Percentiles rank a stretch among this genome's conserved stretches.
Evolutionary conservation across 2,329 filamentous ascomycete species (phyloP).

Genomic region (Fusarium pseudograminearum): DNA sequence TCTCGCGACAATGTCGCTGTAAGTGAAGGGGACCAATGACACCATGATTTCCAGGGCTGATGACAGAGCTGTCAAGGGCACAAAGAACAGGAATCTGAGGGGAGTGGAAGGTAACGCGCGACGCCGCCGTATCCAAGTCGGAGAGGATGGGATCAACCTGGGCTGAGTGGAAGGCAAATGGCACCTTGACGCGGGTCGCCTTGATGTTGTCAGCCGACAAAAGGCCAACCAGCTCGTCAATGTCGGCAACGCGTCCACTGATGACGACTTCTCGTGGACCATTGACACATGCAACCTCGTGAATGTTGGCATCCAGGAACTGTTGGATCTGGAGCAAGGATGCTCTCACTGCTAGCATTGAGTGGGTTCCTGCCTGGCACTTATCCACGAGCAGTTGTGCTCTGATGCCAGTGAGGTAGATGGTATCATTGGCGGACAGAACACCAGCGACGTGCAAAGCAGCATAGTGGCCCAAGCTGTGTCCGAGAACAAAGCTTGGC

Average conservation of each 20-base stretch:
- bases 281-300: constrained; percentile 78
- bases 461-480: constrained; percentile 74
- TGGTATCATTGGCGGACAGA: constrained; percentile 69
- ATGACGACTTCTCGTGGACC: constrained; percentile 80
- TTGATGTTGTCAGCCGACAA: constrained; percentile 55
- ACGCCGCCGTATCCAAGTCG: constrained; percentile 65
- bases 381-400: constrained; percentile 50
- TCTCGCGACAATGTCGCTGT: constrained; percentile 69
- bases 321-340: constrained; percentile 1
- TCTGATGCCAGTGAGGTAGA: constrained; percentile 71
- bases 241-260: constrained; percentile 57
- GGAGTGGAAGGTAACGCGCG: constrained; percentile 53
- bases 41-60: not conserved
- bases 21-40: constrained; percentile 69
- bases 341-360: constrained; percentile 38
- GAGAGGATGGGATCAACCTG: constrained; percentile 68
- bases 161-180: constrained; percentile 66
- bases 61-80: constrained; percentile 62
- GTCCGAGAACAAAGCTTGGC: constrained; percentile 58
- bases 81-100: constrained; percentile 72
- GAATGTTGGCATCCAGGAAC: constrained; percentile 51
- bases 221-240: constrained; percentile 58
- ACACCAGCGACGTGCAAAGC: constrained; percentile 72
- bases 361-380: constrained; percentile 6
- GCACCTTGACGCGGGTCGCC: constrained; percentile 61